Evolutionary conservation across 2,329 filamentous ascomycete species (phyloP).

Genomic region (Talaromyces rugulosus): DNA sequence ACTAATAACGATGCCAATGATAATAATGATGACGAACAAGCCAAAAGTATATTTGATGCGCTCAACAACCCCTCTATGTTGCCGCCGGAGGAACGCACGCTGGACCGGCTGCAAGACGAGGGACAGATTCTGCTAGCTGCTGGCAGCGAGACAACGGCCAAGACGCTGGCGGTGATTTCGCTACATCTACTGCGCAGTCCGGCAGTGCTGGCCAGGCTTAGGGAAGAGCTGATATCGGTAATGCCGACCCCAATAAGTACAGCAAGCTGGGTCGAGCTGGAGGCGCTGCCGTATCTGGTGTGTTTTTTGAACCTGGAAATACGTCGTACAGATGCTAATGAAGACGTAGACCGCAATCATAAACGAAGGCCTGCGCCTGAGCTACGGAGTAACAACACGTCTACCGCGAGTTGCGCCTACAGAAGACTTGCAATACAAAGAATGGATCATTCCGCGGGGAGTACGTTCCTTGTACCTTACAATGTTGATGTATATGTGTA

Average conservation of each 20-base stretch:
- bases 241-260: slow-evolving; percentile 22
- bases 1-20: background rate
- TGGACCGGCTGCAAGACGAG: slow-evolving; percentile 29
- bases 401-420: slow-evolving; percentile 25
- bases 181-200: slow-evolving; percentile 26
- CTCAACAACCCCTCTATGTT: slow-evolving; percentile 29
- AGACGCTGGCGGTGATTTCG: slow-evolving; percentile 25
- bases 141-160: slow-evolving; percentile 33
- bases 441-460: slow-evolving; percentile 28
- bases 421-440: slow-evolving; percentile 25
- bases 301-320: background rate
- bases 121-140: slow-evolving; percentile 27
- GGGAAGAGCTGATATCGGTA: slow-evolving; percentile 23
- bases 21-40: background rate
- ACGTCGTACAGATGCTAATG: slow-evolving; percentile 11
- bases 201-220: slow-evolving; percentile 17
- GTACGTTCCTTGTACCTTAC: background rate
- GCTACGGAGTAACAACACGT: slow-evolving; percentile 26
- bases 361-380: slow-evolving; percentile 30
- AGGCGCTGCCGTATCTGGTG: slow-evolving; percentile 38
- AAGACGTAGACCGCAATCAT: slow-evolving; percentile 24
- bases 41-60: slow-evolving; percentile 24
- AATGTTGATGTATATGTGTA: background rate
- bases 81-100: slow-evolving; percentile 32
- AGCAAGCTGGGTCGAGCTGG: slow-evolving; percentile 27